Percentiles rank a stretch among this genome's conserved stretches.
These are phyloP conservation scores for Penstemon barbatus DNA, from an alignment of 257 asterid genomes.

Conservation along the genomic window DNA sequence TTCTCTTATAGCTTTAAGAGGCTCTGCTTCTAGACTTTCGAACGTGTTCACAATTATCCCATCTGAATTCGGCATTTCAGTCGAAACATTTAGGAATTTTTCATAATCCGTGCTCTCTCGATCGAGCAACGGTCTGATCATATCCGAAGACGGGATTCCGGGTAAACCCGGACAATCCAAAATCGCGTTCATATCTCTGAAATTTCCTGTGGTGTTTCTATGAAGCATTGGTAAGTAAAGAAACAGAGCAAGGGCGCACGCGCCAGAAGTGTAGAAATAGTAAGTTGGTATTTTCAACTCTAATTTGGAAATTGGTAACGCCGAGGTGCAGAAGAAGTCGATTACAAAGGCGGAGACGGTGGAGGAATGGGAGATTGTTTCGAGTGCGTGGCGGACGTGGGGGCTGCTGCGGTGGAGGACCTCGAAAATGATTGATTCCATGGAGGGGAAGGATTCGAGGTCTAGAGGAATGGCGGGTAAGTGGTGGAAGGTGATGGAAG, in stretches of 20 bases:
- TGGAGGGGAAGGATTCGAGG: slow-evolving; percentile 38
- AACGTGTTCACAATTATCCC: slow-evolving; percentile 57
- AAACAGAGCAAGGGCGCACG: slow-evolving; percentile 30
- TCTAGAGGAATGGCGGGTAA: slow-evolving; percentile 41
- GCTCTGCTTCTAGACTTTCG: slow-evolving; percentile 36
- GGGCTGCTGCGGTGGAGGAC: slow-evolving; percentile 41
- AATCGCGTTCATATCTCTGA: slow-evolving; percentile 40
- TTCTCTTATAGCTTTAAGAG: slow-evolving; percentile 37
- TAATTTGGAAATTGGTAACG: slow-evolving; percentile 33
- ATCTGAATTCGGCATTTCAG: slow-evolving; percentile 14
- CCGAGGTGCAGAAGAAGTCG: slow-evolving; percentile 55
- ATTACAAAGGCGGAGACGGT: slow-evolving; percentile 45
- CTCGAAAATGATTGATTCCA: slow-evolving; percentile 46
- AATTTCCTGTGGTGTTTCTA: slow-evolving; percentile 28
- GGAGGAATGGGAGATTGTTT: slow-evolving; percentile 27
- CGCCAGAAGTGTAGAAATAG: slow-evolving; percentile 55
- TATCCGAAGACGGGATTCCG: slow-evolving; percentile 42
- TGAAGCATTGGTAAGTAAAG: slow-evolving; percentile 38
- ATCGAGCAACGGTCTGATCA: slow-evolving; percentile 38
- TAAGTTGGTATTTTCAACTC: slow-evolving; percentile 42
- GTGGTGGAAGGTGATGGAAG: slow-evolving; percentile 63
- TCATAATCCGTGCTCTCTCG: slow-evolving; percentile 33
- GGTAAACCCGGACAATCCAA: slow-evolving; percentile 50
- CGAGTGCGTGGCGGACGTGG: slow-evolving; percentile 48
- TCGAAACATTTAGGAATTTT: slow-evolving; percentile 26